Conservation (phyloP, 192 early-diverging fungal species). For the Rhizophagus clarus region DNA sequence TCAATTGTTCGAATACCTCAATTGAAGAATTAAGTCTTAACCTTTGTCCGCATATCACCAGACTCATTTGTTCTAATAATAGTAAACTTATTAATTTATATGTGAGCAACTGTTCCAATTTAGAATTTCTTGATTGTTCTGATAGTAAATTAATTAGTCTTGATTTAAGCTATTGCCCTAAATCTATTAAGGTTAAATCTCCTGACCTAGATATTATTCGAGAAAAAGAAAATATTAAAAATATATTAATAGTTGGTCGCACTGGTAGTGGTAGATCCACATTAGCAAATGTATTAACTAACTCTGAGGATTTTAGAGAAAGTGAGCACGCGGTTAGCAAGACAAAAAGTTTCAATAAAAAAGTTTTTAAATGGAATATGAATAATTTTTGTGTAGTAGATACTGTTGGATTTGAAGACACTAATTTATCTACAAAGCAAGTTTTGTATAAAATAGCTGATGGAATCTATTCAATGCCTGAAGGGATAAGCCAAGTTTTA, state of each 20-base stretch:
- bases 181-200: no score
- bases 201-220: no score
- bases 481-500: constrained; percentile 6
- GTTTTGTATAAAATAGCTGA: constrained; percentile 3
- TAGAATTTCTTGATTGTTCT: no score
- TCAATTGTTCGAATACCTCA: no score
- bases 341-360: neutral
- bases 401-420: constrained; percentile 7
- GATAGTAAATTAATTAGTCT: no score
- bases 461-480: neutral
- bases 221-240: neutral
- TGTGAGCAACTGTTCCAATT: no score
- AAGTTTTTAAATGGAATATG: neutral
- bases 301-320: neutral
- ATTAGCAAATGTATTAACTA: constrained; percentile 8
- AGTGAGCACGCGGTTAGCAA: neutral
- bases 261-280: constrained; percentile 15
- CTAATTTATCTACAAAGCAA: neutral
- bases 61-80: no score
- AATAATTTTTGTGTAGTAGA: neutral
- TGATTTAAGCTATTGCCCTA: no score
- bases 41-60: no score
- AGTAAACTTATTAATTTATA: no score
- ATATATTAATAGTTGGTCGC: neutral
- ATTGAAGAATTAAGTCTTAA: no score